Conservation (phyloP, 768 basidiomycete species). For the Lactarius vividus region DNA sequence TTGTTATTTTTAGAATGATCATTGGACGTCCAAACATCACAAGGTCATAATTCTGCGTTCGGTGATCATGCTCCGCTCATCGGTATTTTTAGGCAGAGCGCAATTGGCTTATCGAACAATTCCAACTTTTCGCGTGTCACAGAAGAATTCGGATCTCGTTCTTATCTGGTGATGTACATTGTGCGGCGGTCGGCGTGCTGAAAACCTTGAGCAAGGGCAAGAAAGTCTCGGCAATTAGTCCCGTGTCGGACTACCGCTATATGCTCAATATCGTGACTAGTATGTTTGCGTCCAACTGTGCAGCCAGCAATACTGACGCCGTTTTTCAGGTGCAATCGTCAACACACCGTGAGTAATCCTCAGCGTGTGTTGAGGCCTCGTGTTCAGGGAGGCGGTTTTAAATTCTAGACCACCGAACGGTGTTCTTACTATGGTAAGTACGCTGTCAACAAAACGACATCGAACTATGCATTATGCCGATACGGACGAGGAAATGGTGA, state of each 20-base stretch:
- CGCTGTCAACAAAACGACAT: conserved; percentile 77
- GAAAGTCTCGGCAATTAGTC: conserved; percentile 46
- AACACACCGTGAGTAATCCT: conserved; percentile 76
- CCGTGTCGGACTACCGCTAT: conserved; percentile 70
- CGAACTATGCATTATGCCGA: conserved; percentile 76
- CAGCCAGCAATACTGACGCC: conserved; percentile 9
- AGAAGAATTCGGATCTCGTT: conserved; percentile 77
- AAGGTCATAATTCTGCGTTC: conserved; percentile 47
- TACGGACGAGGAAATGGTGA: conserved; percentile 88
- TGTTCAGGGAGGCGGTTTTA: background rate
- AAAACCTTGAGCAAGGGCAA: conserved; percentile 60
- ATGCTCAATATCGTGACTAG: conserved; percentile 90
- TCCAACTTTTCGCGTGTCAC: conserved; percentile 66
- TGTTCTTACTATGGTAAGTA: conserved; percentile 78
- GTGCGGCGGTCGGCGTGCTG: conserved; percentile 77
- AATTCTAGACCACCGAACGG: conserved; percentile 53
- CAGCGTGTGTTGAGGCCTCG: background rate
- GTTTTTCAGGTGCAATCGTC: conserved; percentile 75
- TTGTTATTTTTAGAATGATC: conserved; percentile 62
- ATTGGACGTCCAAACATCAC: conserved; percentile 83
- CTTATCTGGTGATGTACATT: conserved; percentile 92
- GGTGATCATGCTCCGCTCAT: conserved; percentile 7
- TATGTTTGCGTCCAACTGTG: conserved; percentile 34
- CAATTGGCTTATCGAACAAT: conserved; percentile 79
- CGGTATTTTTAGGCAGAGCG: conserved; percentile 66